Percentiles rank a stretch among this genome's conserved stretches.
These are phyloP conservation scores for Pichia sp. DNA, from an alignment of 1,139 yeast species.

Conservation along the genomic window DNA sequence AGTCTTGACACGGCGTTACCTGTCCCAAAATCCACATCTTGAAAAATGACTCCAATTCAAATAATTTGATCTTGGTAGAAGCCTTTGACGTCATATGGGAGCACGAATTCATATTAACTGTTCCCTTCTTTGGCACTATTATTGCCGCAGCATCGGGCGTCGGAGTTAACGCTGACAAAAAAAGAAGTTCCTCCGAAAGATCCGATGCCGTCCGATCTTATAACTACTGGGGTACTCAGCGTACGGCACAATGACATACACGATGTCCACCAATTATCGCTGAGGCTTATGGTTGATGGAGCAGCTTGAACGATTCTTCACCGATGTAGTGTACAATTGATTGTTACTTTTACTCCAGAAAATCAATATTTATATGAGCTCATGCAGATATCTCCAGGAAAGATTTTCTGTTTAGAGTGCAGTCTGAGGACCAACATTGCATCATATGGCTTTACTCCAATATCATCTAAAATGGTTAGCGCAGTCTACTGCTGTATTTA, in stretches of 20 bases:
- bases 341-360: background rate
- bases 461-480: too few species aligned
- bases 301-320: background rate
- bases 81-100: background rate
- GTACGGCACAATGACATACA: background rate
- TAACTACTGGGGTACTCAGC: constrained; percentile 1
- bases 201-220: background rate
- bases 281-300: background rate
- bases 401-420: background rate
- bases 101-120: background rate
- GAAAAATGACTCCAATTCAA: too few species aligned
- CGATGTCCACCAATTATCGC: background rate
- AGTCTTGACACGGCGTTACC: too few species aligned
- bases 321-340: background rate
- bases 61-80: too few species aligned
- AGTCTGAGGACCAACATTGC: background rate
- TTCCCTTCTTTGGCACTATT: background rate
- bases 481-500: too few species aligned
- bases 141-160: background rate
- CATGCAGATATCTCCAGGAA: background rate
- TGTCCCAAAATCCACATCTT: too few species aligned
- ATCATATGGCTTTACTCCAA: background rate
- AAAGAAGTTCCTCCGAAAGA: background rate
- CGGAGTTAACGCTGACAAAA: background rate
- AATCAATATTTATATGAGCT: background rate